phyloP scores from a whole-genome alignment of 1,284 basidiomycete genomes.

The Fomitopsis pinicola region DNA sequence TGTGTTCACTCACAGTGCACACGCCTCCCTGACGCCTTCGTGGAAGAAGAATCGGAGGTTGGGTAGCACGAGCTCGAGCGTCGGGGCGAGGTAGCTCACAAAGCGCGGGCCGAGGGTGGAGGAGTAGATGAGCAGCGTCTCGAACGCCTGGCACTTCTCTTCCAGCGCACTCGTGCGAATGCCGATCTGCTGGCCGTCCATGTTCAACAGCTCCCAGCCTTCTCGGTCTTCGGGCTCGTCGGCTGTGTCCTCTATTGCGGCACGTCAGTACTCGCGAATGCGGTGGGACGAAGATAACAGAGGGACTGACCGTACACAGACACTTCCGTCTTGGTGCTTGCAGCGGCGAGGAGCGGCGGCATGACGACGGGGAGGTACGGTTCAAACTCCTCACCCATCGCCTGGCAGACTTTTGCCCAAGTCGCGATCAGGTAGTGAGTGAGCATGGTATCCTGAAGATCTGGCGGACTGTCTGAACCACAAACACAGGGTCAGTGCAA shows the following conservation, averaged over 20 bases:
- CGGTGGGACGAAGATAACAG: neutral
- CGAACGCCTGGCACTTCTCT: conserved; percentile 85
- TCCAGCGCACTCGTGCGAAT: conserved; percentile 78
- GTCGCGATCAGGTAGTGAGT: conserved; percentile 71
- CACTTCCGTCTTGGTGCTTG: conserved; percentile 76
- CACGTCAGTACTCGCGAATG: neutral
- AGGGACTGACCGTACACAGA: conserved; percentile 61
- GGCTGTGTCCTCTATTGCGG: conserved; percentile 47
- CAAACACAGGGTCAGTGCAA: neutral
- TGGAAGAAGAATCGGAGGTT: conserved; percentile 74
- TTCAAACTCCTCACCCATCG: conserved; percentile 76
- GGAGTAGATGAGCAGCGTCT: conserved; percentile 78
- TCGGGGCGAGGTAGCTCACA: conserved; percentile 68
- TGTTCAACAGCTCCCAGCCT: conserved; percentile 72
- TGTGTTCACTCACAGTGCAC: conserved; percentile 55
- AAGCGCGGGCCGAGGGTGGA: conserved; percentile 66
- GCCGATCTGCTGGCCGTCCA: conserved; percentile 74
- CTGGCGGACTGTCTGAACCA: conserved; percentile 51
- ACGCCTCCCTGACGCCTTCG: conserved; percentile 79
- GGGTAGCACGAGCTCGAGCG: conserved; percentile 69
- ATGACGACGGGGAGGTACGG: conserved; percentile 82
- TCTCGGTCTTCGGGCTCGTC: conserved; percentile 47
- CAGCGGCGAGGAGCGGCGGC: conserved; percentile 70
- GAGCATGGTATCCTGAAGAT: conserved; percentile 62
- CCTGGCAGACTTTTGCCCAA: conserved; percentile 82